Evolutionary conservation across 495 filamentous ascomycete genomes (phyloP).

Genomic region (Astrothelium subdiscretum): DNA sequence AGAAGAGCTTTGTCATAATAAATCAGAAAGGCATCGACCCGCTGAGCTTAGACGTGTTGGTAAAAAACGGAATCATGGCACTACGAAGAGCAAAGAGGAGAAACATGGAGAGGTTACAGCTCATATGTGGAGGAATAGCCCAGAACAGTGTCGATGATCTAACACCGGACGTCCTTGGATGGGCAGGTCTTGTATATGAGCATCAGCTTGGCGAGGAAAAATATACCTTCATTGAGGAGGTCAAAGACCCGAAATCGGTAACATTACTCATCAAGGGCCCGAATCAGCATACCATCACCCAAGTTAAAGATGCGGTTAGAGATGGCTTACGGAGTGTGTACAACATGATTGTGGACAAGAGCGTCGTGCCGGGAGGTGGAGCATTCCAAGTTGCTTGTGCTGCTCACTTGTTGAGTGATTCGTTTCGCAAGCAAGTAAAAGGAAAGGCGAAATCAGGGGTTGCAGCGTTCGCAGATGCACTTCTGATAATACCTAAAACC

Average conservation of each 20-base stretch:
- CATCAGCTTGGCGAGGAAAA: slow-evolving; percentile 98
- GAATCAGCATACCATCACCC: slow-evolving; percentile 89
- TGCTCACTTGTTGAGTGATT: slow-evolving; percentile 72
- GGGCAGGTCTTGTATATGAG: slow-evolving; percentile 94
- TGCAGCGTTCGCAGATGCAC: slow-evolving; percentile 83
- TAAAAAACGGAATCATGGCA: slow-evolving; percentile 95
- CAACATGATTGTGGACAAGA: slow-evolving; percentile 96
- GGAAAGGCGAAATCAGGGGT: slow-evolving; percentile 96
- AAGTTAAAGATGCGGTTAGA: slow-evolving; percentile 94
- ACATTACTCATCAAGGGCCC: slow-evolving; percentile 96
- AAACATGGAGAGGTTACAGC: slow-evolving; percentile 96
- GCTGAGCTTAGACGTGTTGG: slow-evolving; percentile 82
- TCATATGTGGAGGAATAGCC: slow-evolving; percentile 79
- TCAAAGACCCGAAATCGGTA: slow-evolving; percentile 98
- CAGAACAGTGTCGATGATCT: slow-evolving; percentile 96
- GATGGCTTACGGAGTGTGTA: slow-evolving; percentile 91
- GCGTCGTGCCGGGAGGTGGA: slow-evolving; percentile 87
- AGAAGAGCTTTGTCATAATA: slow-evolving; percentile 94
- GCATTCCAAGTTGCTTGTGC: slow-evolving; percentile 95
- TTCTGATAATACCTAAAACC: slow-evolving; percentile 92
- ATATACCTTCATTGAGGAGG: slow-evolving; percentile 96
- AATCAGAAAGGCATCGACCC: slow-evolving; percentile 99
- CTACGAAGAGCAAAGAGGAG: slow-evolving; percentile 88
- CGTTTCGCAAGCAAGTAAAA: slow-evolving; percentile 77
- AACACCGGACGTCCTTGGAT: slow-evolving; percentile 77